A percentile compares a stretch with the other conserved stretches of the same genome.
Evolutionary conservation across 345 rosid species (phyloP).

Genomic region (Passiflora organensis): DNA sequence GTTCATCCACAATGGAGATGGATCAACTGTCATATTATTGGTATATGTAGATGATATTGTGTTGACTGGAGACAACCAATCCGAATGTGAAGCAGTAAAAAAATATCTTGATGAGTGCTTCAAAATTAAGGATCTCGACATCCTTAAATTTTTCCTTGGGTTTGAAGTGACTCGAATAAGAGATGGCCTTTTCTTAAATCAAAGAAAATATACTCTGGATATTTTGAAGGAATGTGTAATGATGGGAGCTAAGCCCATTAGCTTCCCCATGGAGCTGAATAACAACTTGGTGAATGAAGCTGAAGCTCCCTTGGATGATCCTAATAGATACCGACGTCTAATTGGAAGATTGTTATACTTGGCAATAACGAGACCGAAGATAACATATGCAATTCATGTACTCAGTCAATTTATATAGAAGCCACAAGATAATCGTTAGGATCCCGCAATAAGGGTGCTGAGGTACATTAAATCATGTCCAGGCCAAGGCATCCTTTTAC

Average conservation of each 20-base stretch:
- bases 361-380: neutral
- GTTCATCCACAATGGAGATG: neutral
- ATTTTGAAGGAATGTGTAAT: neutral
- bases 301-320: neutral
- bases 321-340: neutral
- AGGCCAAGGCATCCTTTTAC: conserved; percentile 1
- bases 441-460: neutral
- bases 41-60: conserved; percentile 2
- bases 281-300: neutral
- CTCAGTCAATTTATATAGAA: neutral
- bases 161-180: neutral
- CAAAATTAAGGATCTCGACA: too few species aligned
- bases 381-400: too few species aligned
- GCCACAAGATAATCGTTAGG: neutral
- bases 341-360: neutral
- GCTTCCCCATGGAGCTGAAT: neutral
- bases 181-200: neutral
- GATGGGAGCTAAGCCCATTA: neutral
- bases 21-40: neutral
- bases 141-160: conserved; percentile 3
- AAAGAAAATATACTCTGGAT: neutral
- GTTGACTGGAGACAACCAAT: too few species aligned
- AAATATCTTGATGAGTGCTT: neutral
- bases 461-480: neutral
- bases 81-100: neutral